phyloP scores from a whole-genome alignment of 768 basidiomycete genomes.

The Kwoniella europaea region DNA sequence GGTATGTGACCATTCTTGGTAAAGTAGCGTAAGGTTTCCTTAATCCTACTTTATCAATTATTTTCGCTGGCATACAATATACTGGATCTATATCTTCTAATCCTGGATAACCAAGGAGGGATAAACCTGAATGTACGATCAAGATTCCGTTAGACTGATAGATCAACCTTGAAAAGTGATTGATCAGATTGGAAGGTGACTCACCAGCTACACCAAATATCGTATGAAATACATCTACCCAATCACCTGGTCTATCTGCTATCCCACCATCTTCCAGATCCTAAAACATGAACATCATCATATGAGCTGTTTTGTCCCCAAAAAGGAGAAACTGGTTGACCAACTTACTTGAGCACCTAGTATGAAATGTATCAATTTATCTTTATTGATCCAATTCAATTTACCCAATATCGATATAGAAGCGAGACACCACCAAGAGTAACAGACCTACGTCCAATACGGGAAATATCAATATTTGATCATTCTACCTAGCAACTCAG shows the following conservation, averaged over 20 bases:
- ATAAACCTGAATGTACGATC: slow-evolving; percentile 66
- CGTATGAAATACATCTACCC: slow-evolving; percentile 98
- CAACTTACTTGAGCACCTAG: slow-evolving; percentile 76
- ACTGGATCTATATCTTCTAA: slow-evolving; percentile 87
- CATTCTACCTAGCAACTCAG: too few species aligned
- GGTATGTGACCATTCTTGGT: slow-evolving; percentile 25
- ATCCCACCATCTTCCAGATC: slow-evolving; percentile 91
- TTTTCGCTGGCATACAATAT: slow-evolving; percentile 86
- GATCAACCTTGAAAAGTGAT: too few species aligned
- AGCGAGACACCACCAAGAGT: slow-evolving; percentile 95
- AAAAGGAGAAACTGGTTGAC: neutral
- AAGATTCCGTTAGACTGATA: neutral
- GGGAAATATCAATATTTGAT: too few species aligned
- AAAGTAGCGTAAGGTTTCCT: slow-evolving; percentile 41
- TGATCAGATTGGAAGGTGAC: slow-evolving; percentile 6
- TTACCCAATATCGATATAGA: slow-evolving; percentile 81
- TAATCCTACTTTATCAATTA: slow-evolving; percentile 74
- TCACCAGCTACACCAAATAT: slow-evolving; percentile 84
- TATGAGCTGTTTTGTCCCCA: neutral
- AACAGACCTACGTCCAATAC: slow-evolving; percentile 74
- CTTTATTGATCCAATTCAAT: slow-evolving; percentile 82
- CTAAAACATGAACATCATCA: slow-evolving; percentile 59
- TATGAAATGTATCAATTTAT: slow-evolving; percentile 79
- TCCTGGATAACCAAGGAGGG: slow-evolving; percentile 82
- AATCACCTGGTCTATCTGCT: slow-evolving; percentile 88